Base-by-base conservation (phyloP, 805 yeast genomes). In the Kodamaea nitidulidarum region DNA sequence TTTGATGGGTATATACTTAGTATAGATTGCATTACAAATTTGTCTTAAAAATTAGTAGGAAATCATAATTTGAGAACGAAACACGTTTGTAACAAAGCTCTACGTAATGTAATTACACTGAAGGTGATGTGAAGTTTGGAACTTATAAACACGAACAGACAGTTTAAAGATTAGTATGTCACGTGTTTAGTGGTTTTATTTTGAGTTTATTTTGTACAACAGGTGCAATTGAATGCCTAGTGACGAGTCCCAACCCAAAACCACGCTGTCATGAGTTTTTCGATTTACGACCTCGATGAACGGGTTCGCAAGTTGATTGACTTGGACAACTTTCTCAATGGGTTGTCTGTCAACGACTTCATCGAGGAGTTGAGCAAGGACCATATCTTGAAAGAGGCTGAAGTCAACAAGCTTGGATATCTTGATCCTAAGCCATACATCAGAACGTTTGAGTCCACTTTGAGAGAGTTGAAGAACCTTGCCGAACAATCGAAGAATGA, bases 371-470 rank as follows among this genome's bases (percentile, higher is more conserved):
- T 90, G 47, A 77, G 90, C 45, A 78, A 79, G 52, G 84, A 81
- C 52, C 85, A 83, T 47, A 67, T 75, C 11, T 49, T 67, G 20
- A 70, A 71, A 42, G 74, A 70, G 9, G 71, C 73, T 6, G 76
- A 72, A 44, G 76, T 71, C 20, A 71, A 75, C 41, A 67, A 73
- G 30, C 55, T 74, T 22, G 78, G 75, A 36, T 73, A 72, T 52
- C 61, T 88, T 39, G 96, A 93, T 54, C 96, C 98, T 1, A 88
- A 87, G 53, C 98, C 98, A 2, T 93, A 86, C 56, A 91, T 91
- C 34, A 76, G 96, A 49, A 87, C 96, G 0, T 90, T 93, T 58
- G 97, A 91, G 56, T 79, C 90, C 1, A 86, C 93, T 2, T 65
- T 88, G 32, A 71, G 79, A 33, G 91, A 87, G 52, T 65, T 91